Evolutionary conservation across 371 early-diverging fungal species (phyloP).

Genomic region (Lichtheimia corymbifera): DNA sequence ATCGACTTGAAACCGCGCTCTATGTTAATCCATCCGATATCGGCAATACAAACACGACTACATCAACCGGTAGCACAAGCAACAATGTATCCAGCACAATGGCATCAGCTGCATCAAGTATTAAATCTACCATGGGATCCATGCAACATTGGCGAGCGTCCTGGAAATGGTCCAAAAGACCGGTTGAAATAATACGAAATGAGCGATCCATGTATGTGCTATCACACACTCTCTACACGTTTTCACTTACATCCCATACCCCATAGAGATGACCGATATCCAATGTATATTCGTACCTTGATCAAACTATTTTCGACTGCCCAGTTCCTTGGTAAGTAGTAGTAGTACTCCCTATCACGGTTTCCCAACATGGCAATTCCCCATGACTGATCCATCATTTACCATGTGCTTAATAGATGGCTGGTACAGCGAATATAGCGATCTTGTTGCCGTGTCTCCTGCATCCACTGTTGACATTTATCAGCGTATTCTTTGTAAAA

Average conservation of each 20-base stretch:
- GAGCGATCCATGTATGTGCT: background rate
- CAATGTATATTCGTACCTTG: slow-evolving; percentile 10
- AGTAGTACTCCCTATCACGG: background rate
- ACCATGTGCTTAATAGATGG: background rate
- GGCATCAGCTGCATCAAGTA: too few relatives aligned
- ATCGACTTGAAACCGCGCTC: background rate
- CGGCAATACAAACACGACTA: background rate
- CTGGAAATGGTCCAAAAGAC: background rate
- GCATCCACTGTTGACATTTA: background rate
- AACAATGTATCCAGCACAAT: too few relatives aligned
- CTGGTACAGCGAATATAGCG: background rate
- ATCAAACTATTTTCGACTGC: slow-evolving; percentile 10
- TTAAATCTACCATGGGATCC: too few relatives aligned
- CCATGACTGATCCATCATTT: background rate
- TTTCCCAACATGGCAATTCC: background rate
- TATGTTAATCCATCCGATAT: too few relatives aligned
- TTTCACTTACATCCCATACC: background rate
- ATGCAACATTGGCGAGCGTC: slow-evolving; percentile 7
- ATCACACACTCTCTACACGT: background rate
- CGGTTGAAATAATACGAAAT: background rate
- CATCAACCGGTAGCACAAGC: background rate
- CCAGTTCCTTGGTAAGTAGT: slow-evolving; percentile 8
- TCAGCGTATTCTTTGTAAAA: slow-evolving; percentile 8
- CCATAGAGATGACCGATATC: slow-evolving; percentile 9
- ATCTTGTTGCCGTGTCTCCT: background rate